Conservation (phyloP, 805 yeast genomes). For the Candida montana region DNA sequence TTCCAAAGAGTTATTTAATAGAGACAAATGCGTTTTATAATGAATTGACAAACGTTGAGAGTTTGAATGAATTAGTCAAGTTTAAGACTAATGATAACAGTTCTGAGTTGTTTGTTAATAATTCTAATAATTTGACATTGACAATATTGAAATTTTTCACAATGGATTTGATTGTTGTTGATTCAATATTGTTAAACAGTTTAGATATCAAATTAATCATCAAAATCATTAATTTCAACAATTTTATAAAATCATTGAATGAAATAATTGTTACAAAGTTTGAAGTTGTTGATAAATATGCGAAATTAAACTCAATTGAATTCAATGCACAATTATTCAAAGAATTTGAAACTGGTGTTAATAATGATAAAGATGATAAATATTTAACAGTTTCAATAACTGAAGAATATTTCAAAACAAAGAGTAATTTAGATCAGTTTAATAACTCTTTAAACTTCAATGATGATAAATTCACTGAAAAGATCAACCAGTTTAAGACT, state of each 20-base stretch:
- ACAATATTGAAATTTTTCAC: constrained; percentile 6
- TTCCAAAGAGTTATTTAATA: constrained; percentile 3
- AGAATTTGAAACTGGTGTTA: constrained; percentile 5
- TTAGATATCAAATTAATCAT: not conserved
- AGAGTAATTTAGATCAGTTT: constrained; percentile 4
- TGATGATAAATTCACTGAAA: not conserved
- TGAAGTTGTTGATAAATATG: constrained; percentile 5
- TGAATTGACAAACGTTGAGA: not conserved
- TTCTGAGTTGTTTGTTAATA: constrained; percentile 3
- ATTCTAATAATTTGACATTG: constrained; percentile 1
- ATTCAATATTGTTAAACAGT: not conserved
- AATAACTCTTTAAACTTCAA: not conserved
- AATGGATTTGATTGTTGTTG: not conserved
- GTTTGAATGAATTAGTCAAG: not conserved
- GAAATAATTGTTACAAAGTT: not conserved
- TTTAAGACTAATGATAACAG: constrained; percentile 7
- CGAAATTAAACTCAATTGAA: constrained; percentile 6
- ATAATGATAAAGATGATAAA: constrained; percentile 1
- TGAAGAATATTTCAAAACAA: constrained; percentile 6
- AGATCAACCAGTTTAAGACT: too few species aligned
- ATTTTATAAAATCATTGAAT: not conserved
- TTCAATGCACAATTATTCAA: constrained; percentile 6
- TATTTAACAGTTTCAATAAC: constrained; percentile 6
- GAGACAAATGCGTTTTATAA: constrained; percentile 1
- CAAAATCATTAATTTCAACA: constrained; percentile 3